These are phyloP conservation scores for Aspergillus alliaceus DNA, from an alignment of 2,329 filamentous ascomycete species.

Conservation along the genomic window DNA sequence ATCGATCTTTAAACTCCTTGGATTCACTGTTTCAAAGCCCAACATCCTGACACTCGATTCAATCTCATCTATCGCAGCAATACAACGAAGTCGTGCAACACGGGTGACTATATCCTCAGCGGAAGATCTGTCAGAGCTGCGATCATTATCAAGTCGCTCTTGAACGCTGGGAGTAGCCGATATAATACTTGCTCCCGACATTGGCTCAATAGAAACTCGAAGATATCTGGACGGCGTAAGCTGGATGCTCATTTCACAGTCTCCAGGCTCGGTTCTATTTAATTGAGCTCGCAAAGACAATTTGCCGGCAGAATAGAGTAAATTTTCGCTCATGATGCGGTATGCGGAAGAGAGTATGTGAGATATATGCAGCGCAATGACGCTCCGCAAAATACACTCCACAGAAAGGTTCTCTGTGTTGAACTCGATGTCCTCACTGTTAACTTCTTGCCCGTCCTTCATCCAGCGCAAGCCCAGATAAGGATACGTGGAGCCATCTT, in stretches of 20 bases:
- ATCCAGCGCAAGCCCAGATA: slow-evolving; percentile 69
- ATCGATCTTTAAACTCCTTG: slow-evolving; percentile 38
- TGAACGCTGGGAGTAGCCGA: slow-evolving; percentile 62
- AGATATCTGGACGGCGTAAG: slow-evolving; percentile 64
- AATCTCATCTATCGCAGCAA: slow-evolving; percentile 41
- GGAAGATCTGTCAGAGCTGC: slow-evolving; percentile 58
- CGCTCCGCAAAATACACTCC: slow-evolving; percentile 69
- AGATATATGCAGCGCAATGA: slow-evolving; percentile 73
- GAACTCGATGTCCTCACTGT: slow-evolving; percentile 65
- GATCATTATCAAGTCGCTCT: slow-evolving; percentile 60
- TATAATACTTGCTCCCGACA: slow-evolving; percentile 74
- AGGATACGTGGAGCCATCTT: slow-evolving; percentile 25
- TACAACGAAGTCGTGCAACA: slow-evolving; percentile 39
- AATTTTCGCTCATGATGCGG: slow-evolving; percentile 57
- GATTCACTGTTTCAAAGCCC: slow-evolving; percentile 40
- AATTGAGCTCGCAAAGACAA: slow-evolving; percentile 59
- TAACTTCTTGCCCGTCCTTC: slow-evolving; percentile 73
- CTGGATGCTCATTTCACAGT: slow-evolving; percentile 68
- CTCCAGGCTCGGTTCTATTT: slow-evolving; percentile 62
- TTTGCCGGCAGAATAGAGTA: slow-evolving; percentile 62
- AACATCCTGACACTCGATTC: slow-evolving; percentile 36
- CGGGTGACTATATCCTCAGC: slow-evolving; percentile 41
- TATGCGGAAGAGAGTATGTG: slow-evolving; percentile 69
- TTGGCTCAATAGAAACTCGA: slow-evolving; percentile 69
- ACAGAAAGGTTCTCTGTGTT: slow-evolving; percentile 69